Percentiles rank a stretch among this genome's conserved stretches.
Conservation (phyloP, 1,139 yeast genomes). For the Kurtzmaniella natalensis region DNA sequence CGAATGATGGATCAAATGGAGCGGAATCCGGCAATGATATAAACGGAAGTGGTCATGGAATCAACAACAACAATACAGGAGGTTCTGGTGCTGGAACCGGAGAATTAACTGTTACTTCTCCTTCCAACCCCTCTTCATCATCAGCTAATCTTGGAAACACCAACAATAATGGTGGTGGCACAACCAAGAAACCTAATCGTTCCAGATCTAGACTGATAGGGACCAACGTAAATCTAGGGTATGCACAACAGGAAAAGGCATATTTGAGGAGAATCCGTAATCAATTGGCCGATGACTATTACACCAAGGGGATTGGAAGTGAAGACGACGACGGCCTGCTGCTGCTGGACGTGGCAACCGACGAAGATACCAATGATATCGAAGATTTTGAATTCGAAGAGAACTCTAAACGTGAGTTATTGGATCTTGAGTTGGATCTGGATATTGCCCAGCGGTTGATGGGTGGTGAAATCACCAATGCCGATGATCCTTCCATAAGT, state of each 20-base stretch:
- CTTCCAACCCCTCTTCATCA: slow-evolving; percentile 16
- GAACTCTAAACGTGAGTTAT: slow-evolving; percentile 2
- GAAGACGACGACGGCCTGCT: slow-evolving; percentile 21
- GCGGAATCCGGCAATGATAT: too few species aligned
- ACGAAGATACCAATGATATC: slow-evolving; percentile 23
- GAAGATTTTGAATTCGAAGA: slow-evolving; percentile 19
- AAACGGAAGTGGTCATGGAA: too few species aligned
- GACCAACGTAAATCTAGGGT: slow-evolving; percentile 22
- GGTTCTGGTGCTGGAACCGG: too few species aligned
- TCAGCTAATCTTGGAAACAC: too few species aligned
- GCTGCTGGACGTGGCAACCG: slow-evolving; percentile 10
- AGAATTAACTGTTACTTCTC: too few species aligned
- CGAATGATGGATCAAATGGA: too few species aligned
- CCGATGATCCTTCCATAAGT: slow-evolving; percentile 59
- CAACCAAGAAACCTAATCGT: slow-evolving; percentile 1
- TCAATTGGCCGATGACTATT: slow-evolving; percentile 64
- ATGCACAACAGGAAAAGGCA: slow-evolving; percentile 63
- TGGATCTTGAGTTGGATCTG: slow-evolving; percentile 1
- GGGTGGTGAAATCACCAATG: slow-evolving; percentile 1
- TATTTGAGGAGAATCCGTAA: slow-evolving; percentile 63
- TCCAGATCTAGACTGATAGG: slow-evolving; percentile 1
- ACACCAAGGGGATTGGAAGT: slow-evolving; percentile 55
- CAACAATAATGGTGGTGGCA: too few species aligned
- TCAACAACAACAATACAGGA: slow-evolving; percentile 3
- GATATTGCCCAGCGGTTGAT: not conserved